phyloP scores from a whole-genome alignment of 2,329 filamentous ascomycete genomes.

The Aspergillus quadrilineatus region DNA sequence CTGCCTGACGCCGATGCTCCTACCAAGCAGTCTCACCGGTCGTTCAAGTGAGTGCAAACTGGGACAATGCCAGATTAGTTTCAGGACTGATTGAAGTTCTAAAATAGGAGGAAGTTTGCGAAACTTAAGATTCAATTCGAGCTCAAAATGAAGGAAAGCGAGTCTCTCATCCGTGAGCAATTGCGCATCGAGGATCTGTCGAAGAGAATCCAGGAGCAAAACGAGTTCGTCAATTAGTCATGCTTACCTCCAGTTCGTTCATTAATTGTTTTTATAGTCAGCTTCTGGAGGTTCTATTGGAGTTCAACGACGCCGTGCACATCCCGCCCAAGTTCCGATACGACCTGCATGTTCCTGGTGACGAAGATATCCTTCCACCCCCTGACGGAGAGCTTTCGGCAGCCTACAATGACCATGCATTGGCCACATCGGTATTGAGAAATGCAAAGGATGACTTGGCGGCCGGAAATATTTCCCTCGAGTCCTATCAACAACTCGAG shows the following conservation, averaged over 20 bases:
- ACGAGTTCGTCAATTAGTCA: conserved; percentile 68
- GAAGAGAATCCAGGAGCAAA: conserved; percentile 82
- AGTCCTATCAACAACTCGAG: conserved; percentile 41
- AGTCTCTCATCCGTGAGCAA: conserved; percentile 68
- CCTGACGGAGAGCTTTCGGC: conserved; percentile 41
- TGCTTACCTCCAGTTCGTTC: background rate
- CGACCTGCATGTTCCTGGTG: conserved; percentile 57
- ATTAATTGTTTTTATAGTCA: conserved; percentile 58
- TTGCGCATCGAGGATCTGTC: conserved; percentile 77
- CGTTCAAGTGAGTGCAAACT: conserved; percentile 57
- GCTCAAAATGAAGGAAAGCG: conserved; percentile 72
- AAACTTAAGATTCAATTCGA: conserved; percentile 80
- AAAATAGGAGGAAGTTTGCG: conserved; percentile 75
- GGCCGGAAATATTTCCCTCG: conserved; percentile 35
- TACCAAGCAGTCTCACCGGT: conserved; percentile 60
- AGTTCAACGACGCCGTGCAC: conserved; percentile 81
- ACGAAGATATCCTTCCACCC: conserved; percentile 50
- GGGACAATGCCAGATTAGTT: background rate
- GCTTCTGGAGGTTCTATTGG: conserved; percentile 81
- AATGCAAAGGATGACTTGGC: conserved; percentile 41
- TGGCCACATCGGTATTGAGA: conserved; percentile 37
- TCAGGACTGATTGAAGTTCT: conserved; percentile 12
- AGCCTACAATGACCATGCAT: conserved; percentile 31
- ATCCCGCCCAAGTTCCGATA: conserved; percentile 73
- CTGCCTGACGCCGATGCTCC: conserved; percentile 40